These are phyloP conservation scores for Naganishia antarctica DNA, from an alignment of 768 basidiomycete species.

Conservation along the genomic window DNA sequence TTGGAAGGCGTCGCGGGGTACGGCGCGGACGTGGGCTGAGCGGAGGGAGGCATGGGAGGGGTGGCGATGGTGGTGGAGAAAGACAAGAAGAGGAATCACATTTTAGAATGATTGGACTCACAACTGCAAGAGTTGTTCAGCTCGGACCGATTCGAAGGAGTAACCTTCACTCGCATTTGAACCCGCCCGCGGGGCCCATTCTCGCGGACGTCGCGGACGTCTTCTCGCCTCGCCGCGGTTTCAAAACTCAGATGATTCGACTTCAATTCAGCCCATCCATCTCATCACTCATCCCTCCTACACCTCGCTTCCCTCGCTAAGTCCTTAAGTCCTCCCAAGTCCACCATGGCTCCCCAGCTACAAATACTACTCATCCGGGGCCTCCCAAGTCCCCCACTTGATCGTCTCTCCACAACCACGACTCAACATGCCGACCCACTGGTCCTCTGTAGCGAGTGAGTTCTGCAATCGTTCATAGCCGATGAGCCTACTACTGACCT, in stretches of 20 bases:
- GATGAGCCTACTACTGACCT: neutral
- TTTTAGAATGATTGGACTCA: too few relatives aligned
- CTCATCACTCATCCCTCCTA: neutral
- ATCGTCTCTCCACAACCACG: neutral
- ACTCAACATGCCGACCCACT: constrained; percentile 1
- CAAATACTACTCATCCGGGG: neutral
- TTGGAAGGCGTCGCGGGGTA: neutral
- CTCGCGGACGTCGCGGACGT: neutral
- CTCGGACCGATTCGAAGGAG: too few relatives aligned
- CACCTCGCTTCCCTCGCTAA: too few relatives aligned
- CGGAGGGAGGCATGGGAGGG: neutral
- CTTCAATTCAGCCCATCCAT: constrained; percentile 10
- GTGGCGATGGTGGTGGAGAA: neutral
- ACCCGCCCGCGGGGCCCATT: neutral
- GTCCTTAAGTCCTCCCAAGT: neutral
- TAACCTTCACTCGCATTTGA: too few relatives aligned
- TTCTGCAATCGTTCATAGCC: neutral
- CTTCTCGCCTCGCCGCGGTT: neutral
- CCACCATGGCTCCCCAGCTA: constrained; percentile 2
- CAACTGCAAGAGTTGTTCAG: too few relatives aligned
- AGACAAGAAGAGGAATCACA: neutral
- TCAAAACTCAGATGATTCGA: neutral
- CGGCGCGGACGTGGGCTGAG: neutral
- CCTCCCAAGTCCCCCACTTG: neutral
- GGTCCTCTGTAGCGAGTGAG: constrained; percentile 3